Base-by-base conservation (phyloP, 768 basidiomycete genomes). In the Tulasnella sp. region DNA sequence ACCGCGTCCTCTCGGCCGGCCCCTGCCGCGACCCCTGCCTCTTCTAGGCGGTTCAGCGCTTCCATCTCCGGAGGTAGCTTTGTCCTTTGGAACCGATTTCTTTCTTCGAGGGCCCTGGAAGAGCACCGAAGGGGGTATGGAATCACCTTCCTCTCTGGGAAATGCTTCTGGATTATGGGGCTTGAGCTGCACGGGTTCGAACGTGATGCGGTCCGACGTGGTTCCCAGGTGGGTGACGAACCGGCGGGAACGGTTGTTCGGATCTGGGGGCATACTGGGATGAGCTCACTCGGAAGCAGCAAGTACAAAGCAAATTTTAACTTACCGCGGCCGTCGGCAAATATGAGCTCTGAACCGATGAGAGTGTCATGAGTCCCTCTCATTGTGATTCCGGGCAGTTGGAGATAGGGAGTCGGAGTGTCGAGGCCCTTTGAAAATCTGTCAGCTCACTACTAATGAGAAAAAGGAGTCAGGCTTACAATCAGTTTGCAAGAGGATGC, bases 321-420 rank as follows among this genome's bases (percentile, higher is more conserved):
- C 77, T n/a, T 29, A 81, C 81, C 80, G 18, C 91, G 88, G 85
- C 90, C 90, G 77, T 93, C 93, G 0, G 89, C 88, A 83, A 94
- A 94, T 26, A 94, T 81, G 35, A 95, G 84, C 81, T 95, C 93
- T 0, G 92, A 91, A 2, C 93, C 93, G 2, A 94, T 84, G 4
- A 94, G 86, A 23, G 85, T 82, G 77, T 92, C 89, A 79, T 93
- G 90, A 48, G 86, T 84, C 0, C 93, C 93, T 83, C 90, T 90
- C 80, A 94, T 87, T 26, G 93, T 86, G 0, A 91, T 91, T 2
- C 93, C 92, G 5, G 91, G 90, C 0, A 94, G 86, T 80, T 95
- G 93, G 29, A 95, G 83, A 80, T 90, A 93, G 0, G 93, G 93
- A 0, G 89, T 91, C 0, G 92, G 89, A 0, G 92, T 92, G 82